phyloP scores from a whole-genome alignment of 2,329 filamentous ascomycete genomes.

The Fusarium citri region DNA sequence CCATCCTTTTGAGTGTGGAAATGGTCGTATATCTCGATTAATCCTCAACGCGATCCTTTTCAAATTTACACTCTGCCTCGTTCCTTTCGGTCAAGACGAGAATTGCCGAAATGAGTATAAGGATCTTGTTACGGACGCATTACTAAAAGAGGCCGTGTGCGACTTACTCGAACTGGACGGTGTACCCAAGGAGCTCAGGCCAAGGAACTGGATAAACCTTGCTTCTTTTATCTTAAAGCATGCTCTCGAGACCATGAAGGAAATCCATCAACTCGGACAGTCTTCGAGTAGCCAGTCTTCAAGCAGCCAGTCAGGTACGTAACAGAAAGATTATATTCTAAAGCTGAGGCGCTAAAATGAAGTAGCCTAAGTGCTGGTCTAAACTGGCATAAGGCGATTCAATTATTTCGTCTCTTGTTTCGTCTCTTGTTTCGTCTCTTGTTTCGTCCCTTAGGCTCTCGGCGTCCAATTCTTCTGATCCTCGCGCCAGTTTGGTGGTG shows the following conservation, averaged over 20 bases:
- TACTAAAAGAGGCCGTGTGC: neutral
- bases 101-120: neutral
- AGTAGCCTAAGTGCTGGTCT: neutral
- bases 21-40: conserved; percentile 50
- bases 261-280: neutral
- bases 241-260: neutral
- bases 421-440: no score
- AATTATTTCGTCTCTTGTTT: neutral
- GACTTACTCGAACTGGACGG: neutral
- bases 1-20: conserved; percentile 53
- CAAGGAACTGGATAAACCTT: neutral
- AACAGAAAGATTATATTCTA: neutral
- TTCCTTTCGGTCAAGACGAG: neutral
- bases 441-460: neutral
- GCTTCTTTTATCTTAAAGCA: conserved; percentile 6
- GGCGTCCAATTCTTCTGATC: neutral
- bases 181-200: neutral
- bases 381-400: neutral
- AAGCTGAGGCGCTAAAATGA: neutral
- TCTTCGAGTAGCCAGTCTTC: neutral
- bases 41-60: conserved; percentile 51
- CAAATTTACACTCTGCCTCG: conserved; percentile 28
- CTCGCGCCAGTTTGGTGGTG: neutral
- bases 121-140: neutral
- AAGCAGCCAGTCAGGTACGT: neutral